These are phyloP conservation scores for Chrysosphaeria jannelii DNA, from an alignment of 2,329 filamentous ascomycete genomes.

Conservation along the genomic window DNA sequence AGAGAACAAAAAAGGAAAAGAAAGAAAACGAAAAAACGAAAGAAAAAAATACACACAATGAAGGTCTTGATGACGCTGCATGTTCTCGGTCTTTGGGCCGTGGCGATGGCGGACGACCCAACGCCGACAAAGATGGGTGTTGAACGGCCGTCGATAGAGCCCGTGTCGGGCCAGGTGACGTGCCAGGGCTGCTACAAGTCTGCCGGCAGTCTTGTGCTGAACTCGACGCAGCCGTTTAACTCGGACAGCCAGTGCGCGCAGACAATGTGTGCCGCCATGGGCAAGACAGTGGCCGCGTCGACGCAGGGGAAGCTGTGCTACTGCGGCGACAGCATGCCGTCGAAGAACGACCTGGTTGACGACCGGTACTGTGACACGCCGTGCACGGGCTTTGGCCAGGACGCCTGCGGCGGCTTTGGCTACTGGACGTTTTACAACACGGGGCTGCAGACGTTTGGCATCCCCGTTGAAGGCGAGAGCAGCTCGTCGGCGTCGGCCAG, in stretches of 20 bases:
- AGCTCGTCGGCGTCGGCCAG: constrained; percentile 4
- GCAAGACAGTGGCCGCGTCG: constrained; percentile 28
- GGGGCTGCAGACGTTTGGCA: constrained; percentile 13
- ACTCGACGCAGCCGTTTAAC: constrained; percentile 8
- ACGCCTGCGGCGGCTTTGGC: constrained; percentile 31
- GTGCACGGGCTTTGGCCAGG: constrained; percentile 30
- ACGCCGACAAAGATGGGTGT: constrained; percentile 4
- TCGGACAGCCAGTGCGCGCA: constrained; percentile 14
- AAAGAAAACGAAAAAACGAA: background rate
- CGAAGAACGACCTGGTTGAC: constrained; percentile 18
- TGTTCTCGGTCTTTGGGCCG: constrained; percentile 2
- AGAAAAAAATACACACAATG: constrained; percentile 2
- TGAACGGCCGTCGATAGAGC: constrained; percentile 12
- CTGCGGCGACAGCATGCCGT: constrained; percentile 42
- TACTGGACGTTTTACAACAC: constrained; percentile 20
- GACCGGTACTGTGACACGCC: constrained; percentile 29
- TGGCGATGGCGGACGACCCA: constrained; percentile 2
- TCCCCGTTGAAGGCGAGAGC: constrained; percentile 7
- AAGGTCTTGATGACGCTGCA: constrained; percentile 4
- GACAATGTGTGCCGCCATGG: constrained; percentile 11
- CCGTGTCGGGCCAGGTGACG: constrained; percentile 11
- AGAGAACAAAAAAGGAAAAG: background rate
- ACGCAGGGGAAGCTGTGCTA: constrained; percentile 32
- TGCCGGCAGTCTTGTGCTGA: constrained; percentile 10
- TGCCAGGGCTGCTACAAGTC: constrained; percentile 21